phyloP scores from a whole-genome alignment of 2,329 filamentous ascomycete genomes.

The Fusarium drepaniforme region DNA sequence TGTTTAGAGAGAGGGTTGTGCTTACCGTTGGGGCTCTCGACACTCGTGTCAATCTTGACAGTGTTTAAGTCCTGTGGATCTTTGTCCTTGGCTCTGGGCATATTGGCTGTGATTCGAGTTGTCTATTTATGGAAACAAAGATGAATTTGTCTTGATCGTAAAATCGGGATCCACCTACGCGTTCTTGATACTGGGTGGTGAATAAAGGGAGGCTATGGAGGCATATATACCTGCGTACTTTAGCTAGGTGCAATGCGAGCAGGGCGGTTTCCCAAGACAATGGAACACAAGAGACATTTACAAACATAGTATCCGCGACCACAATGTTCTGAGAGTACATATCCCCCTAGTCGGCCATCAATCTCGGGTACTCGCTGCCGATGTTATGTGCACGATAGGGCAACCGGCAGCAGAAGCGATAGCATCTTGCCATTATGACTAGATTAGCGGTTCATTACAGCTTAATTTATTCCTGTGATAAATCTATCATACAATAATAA shows the following conservation, averaged over 20 bases:
- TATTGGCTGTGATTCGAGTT: neutral
- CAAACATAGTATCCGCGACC: neutral
- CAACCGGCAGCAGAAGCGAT: neutral
- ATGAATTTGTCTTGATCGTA: neutral
- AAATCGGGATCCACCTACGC: neutral
- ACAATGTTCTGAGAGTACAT: neutral
- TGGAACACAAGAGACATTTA: neutral
- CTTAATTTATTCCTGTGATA: neutral
- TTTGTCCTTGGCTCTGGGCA: neutral
- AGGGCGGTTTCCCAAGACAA: neutral
- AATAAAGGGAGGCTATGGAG: neutral
- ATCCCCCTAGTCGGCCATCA: neutral
- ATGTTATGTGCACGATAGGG: neutral
- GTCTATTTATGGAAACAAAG: neutral
- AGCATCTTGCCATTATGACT: neutral
- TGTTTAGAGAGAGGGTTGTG: neutral
- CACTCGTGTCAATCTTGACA: neutral
- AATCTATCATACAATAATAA: neutral
- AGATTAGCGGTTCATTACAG: neutral
- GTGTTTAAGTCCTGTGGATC: neutral
- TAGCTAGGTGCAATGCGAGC: neutral
- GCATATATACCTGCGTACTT: neutral
- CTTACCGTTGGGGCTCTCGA: neutral
- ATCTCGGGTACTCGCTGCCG: neutral
- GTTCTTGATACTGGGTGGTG: neutral